A percentile compares a stretch with the other conserved stretches of the same genome.
Conservation (phyloP, 225 moss, liverwort and hornwort genomes). For the Climacium dendroides region DNA sequence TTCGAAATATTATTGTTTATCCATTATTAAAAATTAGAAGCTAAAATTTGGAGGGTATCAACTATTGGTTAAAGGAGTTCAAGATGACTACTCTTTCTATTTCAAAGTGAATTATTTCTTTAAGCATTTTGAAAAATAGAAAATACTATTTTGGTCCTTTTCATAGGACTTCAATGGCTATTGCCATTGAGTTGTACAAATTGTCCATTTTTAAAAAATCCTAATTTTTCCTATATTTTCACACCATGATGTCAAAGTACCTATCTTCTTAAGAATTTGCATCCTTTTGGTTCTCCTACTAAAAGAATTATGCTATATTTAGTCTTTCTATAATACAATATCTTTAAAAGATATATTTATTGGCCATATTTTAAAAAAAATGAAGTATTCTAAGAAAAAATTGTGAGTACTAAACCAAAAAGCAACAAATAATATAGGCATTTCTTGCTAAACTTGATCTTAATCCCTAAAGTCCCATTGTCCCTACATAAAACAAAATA, state of each 20-base stretch:
- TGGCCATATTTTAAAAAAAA: no score
- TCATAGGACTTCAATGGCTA: no score
- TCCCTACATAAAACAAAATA: rapidly evolving
- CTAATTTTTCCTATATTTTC: neutral
- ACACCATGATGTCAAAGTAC: neutral
- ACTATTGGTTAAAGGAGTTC: neutral
- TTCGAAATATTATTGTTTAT: neutral
- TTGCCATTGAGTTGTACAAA: neutral
- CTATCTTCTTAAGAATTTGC: neutral
- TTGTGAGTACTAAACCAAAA: rapidly evolving
- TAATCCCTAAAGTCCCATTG: rapidly evolving
- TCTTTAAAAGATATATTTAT: neutral
- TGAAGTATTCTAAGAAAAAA: neutral
- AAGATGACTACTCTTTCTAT: neutral
- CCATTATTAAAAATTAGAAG: neutral
- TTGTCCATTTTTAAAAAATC: no score
- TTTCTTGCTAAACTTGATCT: neutral
- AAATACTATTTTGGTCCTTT: neutral
- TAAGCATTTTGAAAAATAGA: neutral
- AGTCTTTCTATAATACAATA: no score
- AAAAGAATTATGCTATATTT: rapidly evolving
- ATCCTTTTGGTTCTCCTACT: no score
- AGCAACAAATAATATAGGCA: neutral
- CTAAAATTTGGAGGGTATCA: neutral
- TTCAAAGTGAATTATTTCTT: neutral